Evolutionary conservation across 257 asterid genomes (phyloP), one percentile per base, ranked within the genome.

Genomic region (Scutellaria minor): DNA sequence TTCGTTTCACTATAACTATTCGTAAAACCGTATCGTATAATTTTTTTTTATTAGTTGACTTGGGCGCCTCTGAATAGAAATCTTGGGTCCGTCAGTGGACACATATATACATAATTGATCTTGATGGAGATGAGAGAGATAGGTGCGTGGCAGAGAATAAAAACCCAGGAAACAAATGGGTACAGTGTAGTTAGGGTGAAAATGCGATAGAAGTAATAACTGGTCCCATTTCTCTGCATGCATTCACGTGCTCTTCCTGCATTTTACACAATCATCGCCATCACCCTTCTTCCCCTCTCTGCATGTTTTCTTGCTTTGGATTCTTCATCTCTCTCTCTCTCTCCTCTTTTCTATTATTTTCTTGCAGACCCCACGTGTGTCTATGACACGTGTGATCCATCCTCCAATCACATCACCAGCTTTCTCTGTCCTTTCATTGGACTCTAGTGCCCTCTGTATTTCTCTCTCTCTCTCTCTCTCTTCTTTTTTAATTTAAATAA

Each of bases 211-310:
- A 78, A 83, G 70, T 81, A 86, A 81, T 75, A 81, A 64, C 75
- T 78, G 90, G 90, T 77, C 92, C 96, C 90, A 83, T 39, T 18
- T 50, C 67, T 74, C 90, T 85, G 95, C 87, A 85, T 83, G 86
- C 83, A 85, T 88, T 86, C 92, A 89, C 92, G 92, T 85, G 96
- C 82, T 80, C 8, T 53, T 82, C 89, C 78, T 81, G 81, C 79
- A 60, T 6, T 63, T 55, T 72, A 70, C 87, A 78, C 83, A 64
- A 76, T 70, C 86, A 76, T 70, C 86, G 39, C 66, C 84, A 73
- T 70, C 83, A 59, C 18, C 79, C 1, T 20, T 18, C 61, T 0
- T 20, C 20, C 64, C n/a, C 50, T 59, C 59, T 4, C 61, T 71
- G 76, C 75, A 50, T 71, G 52, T 52, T 41, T 31, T 64, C 65